A percentile compares a stretch with the other conserved stretches of the same genome.
phyloP scores from a whole-genome alignment of 805 yeast species.

The Alloascoidea hylecoeti region DNA sequence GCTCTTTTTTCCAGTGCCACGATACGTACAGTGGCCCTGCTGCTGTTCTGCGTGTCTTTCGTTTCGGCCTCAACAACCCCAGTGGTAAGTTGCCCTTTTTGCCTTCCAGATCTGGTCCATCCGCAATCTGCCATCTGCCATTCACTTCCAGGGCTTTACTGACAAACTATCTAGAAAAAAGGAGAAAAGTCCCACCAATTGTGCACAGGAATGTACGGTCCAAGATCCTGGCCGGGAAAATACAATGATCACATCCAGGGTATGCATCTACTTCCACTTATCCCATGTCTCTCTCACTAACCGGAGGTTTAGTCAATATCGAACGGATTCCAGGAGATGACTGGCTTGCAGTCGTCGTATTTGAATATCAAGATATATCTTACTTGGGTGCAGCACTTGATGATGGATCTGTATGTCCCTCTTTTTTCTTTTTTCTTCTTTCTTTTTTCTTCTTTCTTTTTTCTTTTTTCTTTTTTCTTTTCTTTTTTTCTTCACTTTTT shows the following conservation, averaged over 20 bases:
- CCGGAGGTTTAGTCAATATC: conserved; percentile 13
- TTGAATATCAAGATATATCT: conserved; percentile 70
- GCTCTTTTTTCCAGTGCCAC: too few relatives aligned
- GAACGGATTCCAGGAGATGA: conserved; percentile 20
- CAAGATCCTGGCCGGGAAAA: conserved; percentile 77
- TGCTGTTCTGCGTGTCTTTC: too few relatives aligned
- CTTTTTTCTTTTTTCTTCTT: not conserved
- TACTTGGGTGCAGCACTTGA: conserved; percentile 41
- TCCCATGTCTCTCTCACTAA: conserved; percentile 12
- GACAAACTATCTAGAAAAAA: too few relatives aligned
- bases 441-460: too few relatives aligned
- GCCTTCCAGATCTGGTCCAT: too few relatives aligned
- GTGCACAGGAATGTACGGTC: conserved; percentile 86
- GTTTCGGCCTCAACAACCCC: too few relatives aligned
- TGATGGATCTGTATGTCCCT: conserved; percentile 19
- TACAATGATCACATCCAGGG: conserved; percentile 46
- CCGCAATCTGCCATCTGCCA: too few relatives aligned
- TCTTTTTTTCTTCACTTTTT: too few relatives aligned
- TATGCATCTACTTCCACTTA: conserved; percentile 22
- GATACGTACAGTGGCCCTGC: too few relatives aligned
- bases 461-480: too few relatives aligned
- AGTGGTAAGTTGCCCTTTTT: too few relatives aligned
- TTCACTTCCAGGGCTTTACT: too few relatives aligned
- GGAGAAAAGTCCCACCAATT: conserved; percentile 41
- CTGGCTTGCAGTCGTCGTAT: conserved; percentile 53